Conservation (phyloP, 768 basidiomycete species). For the Lactifluus hygrophoroides region DNA sequence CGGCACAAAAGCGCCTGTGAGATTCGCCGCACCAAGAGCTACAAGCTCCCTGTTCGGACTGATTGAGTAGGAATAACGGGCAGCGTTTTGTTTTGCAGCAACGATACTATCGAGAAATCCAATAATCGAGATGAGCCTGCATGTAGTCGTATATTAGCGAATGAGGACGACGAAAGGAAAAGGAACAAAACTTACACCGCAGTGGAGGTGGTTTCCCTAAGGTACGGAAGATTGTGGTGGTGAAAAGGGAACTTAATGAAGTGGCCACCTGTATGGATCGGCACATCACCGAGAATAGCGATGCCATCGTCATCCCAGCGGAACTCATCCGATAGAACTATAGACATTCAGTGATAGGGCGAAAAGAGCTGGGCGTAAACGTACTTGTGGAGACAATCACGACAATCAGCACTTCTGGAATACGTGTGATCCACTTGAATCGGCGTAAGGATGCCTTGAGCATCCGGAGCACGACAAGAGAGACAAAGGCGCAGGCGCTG, state of each 20-base stretch:
- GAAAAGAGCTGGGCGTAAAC: constrained; percentile 19
- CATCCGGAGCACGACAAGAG: constrained; percentile 53
- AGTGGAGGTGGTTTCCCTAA: constrained; percentile 76
- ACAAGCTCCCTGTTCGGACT: constrained; percentile 94
- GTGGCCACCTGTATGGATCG: constrained; percentile 47
- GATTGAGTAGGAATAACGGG: constrained; percentile 79
- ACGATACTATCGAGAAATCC: constrained; percentile 95
- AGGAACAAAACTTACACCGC: constrained; percentile 47
- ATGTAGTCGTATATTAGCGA: background rate
- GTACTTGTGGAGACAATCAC: constrained; percentile 77
- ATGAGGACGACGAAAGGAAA: background rate
- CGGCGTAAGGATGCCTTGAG: constrained; percentile 49
- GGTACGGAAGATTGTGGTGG: constrained; percentile 47
- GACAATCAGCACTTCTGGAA: constrained; percentile 87
- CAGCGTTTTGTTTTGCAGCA: constrained; percentile 87
- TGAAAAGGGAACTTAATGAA: constrained; percentile 72
- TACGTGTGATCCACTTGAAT: constrained; percentile 53
- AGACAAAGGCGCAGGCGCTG: constrained; percentile 59
- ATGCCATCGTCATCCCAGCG: constrained; percentile 75
- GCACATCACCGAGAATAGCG: constrained; percentile 73
- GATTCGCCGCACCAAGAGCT: constrained; percentile 80
- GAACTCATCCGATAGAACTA: constrained; percentile 63
- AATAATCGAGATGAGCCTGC: constrained; percentile 66
- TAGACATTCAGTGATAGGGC: background rate
- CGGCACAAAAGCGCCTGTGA: constrained; percentile 70